Evolutionary conservation across 148 eudicot genomes (phyloP), one percentile per base, ranked within the genome.

Genomic region (Rheum nobile): DNA sequence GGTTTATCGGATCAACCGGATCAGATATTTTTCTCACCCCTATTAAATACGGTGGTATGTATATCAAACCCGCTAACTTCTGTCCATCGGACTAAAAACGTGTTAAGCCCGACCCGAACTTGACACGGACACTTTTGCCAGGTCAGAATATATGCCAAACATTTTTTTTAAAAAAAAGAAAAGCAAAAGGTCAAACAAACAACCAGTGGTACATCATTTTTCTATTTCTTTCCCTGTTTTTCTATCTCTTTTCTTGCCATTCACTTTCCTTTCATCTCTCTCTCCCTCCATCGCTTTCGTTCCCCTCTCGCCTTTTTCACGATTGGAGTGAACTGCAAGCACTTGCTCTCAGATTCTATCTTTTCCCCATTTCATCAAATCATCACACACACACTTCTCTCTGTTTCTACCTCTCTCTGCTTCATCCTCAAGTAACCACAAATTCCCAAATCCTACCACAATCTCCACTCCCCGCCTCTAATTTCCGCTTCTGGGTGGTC

Each of bases 271-370:
- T 59, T 28, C 67, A 54, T 54, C 37, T 32, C 70, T 34, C 39
- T 32, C 38, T 13, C 68, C 68, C 68, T 14, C 38, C 70, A 65
- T 65, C 41, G 47, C 73, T 43, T 38, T 41, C 73, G 0, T 71
- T 22, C 73, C 26, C 72, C 44, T 37, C 37, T 43, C 41, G 26
- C 50, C 41, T 21, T 71, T 43, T 71, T 21, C 8, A 71, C 26
- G 8, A 43, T 71, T 71, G 50, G 73, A 71, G 73, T 71, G 73
- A 71, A 38, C 50, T 39, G 16, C 16, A 71, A 71, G 73, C 73
- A 39, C 73, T 71, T 24, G 11, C 73, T 5, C 73, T 41, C 11
- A 21, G 21, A 19, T 26, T 43, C 73, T 38, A 39, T 71, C 73
- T 35, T n/a, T 16, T 41, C 71, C 71, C 26, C n/a, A 67, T 67